phyloP scores from a whole-genome alignment of 192 early-diverging fungal species.

The Backusella liffmaniae region DNA sequence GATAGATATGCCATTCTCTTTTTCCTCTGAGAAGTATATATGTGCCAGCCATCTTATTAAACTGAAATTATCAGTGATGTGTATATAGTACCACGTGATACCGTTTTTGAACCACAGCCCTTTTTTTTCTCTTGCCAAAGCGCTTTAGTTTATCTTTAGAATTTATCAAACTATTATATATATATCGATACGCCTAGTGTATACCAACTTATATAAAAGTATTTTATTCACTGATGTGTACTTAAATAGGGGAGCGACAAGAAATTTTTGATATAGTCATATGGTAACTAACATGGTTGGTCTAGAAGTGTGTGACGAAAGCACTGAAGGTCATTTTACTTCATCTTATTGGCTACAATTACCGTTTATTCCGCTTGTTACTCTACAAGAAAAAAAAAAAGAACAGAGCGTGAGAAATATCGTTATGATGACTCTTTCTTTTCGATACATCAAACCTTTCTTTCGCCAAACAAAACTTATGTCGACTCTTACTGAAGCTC shows the following conservation, averaged over 20 bases:
- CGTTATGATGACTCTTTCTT: slow-evolving; percentile 3
- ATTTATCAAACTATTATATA: neutral
- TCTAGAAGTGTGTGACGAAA: neutral
- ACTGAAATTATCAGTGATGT: no score
- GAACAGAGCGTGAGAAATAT: neutral
- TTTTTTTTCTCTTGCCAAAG: neutral
- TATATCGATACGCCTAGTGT: neutral
- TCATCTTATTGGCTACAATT: neutral
- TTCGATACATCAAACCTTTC: slow-evolving; percentile 8
- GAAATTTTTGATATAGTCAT: no score
- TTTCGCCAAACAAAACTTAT: slow-evolving; percentile 12
- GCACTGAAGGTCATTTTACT: neutral
- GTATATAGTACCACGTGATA: neutral
- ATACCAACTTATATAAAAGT: neutral
- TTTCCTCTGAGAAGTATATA: no score
- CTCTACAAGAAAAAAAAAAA: neutral
- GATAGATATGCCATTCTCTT: no score
- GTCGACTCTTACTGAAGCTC: slow-evolving; percentile 41
- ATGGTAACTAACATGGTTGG: no score
- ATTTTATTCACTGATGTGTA: neutral
- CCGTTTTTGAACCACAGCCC: neutral
- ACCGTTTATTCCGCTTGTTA: neutral
- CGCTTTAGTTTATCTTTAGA: neutral
- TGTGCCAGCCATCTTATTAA: no score
- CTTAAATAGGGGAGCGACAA: no score